These are phyloP conservation scores for Calonectria hawksworthii DNA, from an alignment of 2,329 filamentous ascomycete species.

Conservation along the genomic window DNA sequence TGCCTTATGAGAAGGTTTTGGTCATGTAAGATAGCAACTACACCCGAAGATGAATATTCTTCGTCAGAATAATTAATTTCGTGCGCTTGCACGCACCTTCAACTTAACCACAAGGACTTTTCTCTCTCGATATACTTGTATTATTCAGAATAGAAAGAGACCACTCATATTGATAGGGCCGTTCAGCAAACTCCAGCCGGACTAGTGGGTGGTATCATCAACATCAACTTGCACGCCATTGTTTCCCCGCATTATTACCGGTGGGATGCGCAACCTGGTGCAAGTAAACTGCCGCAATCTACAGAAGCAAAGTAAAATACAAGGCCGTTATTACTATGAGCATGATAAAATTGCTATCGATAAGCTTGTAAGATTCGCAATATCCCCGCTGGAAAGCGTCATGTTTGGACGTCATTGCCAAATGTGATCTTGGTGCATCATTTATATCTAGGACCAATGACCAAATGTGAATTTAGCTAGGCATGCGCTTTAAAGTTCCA, in stretches of 20 bases:
- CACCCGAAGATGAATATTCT: background rate
- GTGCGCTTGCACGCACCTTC: background rate
- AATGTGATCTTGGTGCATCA: background rate
- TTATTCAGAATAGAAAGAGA: background rate
- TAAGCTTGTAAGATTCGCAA: constrained; percentile 6
- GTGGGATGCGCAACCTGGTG: background rate
- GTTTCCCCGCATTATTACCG: background rate
- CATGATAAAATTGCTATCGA: background rate
- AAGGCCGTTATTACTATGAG: background rate
- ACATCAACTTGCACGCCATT: constrained; percentile 13
- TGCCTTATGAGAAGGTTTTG: constrained; percentile 41
- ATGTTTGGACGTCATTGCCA: background rate
- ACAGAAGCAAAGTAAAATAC: background rate
- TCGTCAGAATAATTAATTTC: background rate
- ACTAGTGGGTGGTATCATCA: constrained; percentile 8
- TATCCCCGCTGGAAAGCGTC: constrained; percentile 9
- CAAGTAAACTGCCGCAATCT: background rate
- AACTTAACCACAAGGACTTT: background rate
- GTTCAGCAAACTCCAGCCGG: background rate
- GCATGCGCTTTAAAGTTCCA: background rate
- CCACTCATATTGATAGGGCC: background rate
- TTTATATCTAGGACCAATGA: no score
- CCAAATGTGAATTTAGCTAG: background rate
- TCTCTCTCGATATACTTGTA: background rate
- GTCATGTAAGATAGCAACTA: constrained; percentile 43